Evolutionary conservation across 140 eudicot species (phyloP).

Genomic region (Stevia rebaudiana): DNA sequence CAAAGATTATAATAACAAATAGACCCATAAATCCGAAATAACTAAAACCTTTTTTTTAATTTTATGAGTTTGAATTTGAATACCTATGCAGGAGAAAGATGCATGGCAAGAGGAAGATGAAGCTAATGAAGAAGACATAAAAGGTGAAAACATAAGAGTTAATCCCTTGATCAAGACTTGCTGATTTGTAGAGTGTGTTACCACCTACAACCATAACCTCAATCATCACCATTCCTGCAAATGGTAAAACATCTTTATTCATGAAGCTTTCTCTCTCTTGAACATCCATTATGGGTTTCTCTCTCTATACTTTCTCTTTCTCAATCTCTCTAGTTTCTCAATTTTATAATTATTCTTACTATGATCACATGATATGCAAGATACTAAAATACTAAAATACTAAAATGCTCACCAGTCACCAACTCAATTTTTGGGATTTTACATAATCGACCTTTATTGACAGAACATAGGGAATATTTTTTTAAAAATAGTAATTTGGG

Average conservation of each 20-base stretch:
- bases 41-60: no score
- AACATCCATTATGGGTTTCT: constrained; percentile 20
- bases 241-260: constrained; percentile 27
- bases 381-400: no score
- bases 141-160: constrained; percentile 32
- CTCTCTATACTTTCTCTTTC: constrained; percentile 7
- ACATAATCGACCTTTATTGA: no score
- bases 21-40: no score
- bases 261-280: constrained; percentile 1
- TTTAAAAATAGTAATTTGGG: no score
- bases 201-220: constrained; percentile 30
- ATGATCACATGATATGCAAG: no score
- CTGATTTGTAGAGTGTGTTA: constrained; percentile 33
- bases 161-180: constrained; percentile 18
- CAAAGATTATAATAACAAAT: background rate
- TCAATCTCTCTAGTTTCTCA: no score
- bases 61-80: background rate
- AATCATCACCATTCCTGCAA: constrained; percentile 33
- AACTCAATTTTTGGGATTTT: no score
- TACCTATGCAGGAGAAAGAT: constrained; percentile 32
- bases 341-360: no score
- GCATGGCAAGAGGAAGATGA: constrained; percentile 40
- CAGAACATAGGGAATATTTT: no score
- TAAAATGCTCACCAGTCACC: no score
- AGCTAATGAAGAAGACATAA: constrained; percentile 28